Percentiles rank a stretch among this genome's conserved stretches.
These are phyloP conservation scores for Penicillium pancosmium DNA, from an alignment of 495 filamentous ascomycete species.

Conservation along the genomic window DNA sequence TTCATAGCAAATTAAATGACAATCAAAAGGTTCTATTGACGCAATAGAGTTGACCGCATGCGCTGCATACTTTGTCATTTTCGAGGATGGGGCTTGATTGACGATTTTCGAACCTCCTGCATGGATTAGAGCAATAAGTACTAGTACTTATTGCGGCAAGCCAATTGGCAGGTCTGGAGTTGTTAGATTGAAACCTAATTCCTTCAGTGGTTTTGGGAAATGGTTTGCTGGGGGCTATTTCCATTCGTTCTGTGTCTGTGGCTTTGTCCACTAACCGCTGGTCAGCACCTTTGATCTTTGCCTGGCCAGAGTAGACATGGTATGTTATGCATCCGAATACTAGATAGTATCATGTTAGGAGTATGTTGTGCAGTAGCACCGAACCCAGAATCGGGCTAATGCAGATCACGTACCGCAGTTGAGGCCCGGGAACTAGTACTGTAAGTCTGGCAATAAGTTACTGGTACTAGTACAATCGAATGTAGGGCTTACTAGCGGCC, in stretches of 20 bases:
- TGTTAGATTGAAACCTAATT: not conserved
- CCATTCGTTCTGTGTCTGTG: not conserved
- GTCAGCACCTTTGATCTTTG: not conserved
- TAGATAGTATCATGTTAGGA: not conserved
- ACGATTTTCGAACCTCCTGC: not conserved
- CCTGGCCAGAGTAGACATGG: not conserved
- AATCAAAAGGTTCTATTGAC: too few species aligned
- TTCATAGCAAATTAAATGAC: too few species aligned
- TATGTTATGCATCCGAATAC: not conserved
- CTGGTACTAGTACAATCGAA: not conserved
- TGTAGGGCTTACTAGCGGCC: slow-evolving; percentile 23
- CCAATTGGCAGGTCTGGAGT: not conserved
- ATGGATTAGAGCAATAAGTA: not conserved
- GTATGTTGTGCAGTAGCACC: slow-evolving; percentile 3
- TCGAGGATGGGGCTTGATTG: not conserved
- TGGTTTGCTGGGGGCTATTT: not conserved
- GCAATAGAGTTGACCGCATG: not conserved
- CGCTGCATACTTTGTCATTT: not conserved
- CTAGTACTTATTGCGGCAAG: too few species aligned
- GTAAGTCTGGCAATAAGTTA: slow-evolving; percentile 15
- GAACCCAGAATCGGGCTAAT: slow-evolving; percentile 10
- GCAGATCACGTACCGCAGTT: slow-evolving; percentile 25
- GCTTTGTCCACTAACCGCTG: not conserved
- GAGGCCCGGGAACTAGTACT: slow-evolving; percentile 25
- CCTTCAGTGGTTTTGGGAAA: not conserved